These are phyloP conservation scores for Colletotrichum abscissum DNA, from an alignment of 2,329 filamentous ascomycete genomes.

Conservation along the genomic window DNA sequence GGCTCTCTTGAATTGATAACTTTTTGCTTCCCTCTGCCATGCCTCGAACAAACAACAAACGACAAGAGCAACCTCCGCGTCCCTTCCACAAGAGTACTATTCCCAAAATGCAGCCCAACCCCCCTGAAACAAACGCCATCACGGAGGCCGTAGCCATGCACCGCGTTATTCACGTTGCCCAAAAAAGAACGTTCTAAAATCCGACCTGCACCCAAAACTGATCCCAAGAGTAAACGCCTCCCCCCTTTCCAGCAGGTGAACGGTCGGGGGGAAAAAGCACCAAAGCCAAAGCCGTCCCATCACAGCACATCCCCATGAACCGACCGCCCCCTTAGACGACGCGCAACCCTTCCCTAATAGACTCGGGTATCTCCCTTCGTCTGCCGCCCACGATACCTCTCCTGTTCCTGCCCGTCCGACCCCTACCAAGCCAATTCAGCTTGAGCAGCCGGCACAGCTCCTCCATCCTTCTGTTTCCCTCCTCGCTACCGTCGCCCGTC, in stretches of 20 bases:
- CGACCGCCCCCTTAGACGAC: slow-evolving; percentile 44
- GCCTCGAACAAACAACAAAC: background rate
- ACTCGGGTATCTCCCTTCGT: slow-evolving; percentile 52
- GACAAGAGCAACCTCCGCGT: background rate
- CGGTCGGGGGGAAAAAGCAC: too few species aligned
- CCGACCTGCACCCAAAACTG: slow-evolving; percentile 1
- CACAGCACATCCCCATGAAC: background rate
- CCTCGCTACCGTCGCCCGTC: slow-evolving; percentile 68
- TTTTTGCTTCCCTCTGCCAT: background rate
- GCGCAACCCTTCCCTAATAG: slow-evolving; percentile 48
- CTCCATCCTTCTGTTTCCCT: slow-evolving; percentile 81
- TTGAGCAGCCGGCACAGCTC: slow-evolving; percentile 89
- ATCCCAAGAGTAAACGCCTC: slow-evolving; percentile 2
- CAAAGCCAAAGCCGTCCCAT: background rate
- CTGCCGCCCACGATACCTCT: slow-evolving; percentile 86
- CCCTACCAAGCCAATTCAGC: slow-evolving; percentile 95
- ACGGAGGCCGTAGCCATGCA: slow-evolving; percentile 29
- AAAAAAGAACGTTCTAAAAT: background rate
- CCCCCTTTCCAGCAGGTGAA: background rate
- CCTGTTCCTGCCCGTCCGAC: slow-evolving; percentile 87
- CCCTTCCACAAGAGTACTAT: background rate
- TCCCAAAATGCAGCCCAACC: background rate
- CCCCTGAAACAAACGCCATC: slow-evolving; percentile 32
- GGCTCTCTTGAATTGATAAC: background rate
- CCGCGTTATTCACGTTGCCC: slow-evolving; percentile 9